phyloP scores from a whole-genome alignment of 345 rosid genomes.

The Syzygium oleosum region DNA sequence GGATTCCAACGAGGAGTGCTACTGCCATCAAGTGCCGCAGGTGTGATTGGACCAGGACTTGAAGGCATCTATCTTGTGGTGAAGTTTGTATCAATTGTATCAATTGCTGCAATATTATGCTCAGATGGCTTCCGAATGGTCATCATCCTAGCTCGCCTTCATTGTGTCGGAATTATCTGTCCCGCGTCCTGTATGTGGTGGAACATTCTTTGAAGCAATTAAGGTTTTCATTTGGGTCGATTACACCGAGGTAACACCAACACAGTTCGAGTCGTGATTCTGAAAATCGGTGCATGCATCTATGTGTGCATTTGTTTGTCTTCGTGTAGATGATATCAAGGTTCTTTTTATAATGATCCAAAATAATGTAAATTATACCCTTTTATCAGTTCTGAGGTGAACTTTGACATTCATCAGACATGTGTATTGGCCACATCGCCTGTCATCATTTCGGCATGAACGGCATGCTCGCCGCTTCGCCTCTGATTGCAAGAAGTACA shows the following conservation, averaged over 20 bases:
- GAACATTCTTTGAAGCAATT: not conserved
- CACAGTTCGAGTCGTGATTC: accelerated
- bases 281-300: not conserved
- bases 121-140: not conserved
- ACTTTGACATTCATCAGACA: not conserved
- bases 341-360: accelerated
- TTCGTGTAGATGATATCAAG: not conserved
- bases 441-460: not conserved
- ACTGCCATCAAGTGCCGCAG: not conserved
- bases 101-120: not conserved
- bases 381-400: not conserved
- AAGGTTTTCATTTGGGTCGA: not conserved
- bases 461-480: not conserved
- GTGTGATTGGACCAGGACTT: not conserved
- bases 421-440: not conserved
- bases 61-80: not conserved
- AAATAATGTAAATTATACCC: not conserved
- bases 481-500: not conserved
- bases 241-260: not conserved
- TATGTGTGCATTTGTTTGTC: not conserved
- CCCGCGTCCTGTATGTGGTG: not conserved
- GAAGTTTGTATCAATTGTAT: not conserved
- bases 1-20: not conserved
- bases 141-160: not conserved
- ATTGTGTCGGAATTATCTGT: accelerated